A percentile compares a stretch with the other conserved stretches of the same genome.
Evolutionary conservation across 345 rosid species (phyloP).

Genomic region (Citrus sp.): DNA sequence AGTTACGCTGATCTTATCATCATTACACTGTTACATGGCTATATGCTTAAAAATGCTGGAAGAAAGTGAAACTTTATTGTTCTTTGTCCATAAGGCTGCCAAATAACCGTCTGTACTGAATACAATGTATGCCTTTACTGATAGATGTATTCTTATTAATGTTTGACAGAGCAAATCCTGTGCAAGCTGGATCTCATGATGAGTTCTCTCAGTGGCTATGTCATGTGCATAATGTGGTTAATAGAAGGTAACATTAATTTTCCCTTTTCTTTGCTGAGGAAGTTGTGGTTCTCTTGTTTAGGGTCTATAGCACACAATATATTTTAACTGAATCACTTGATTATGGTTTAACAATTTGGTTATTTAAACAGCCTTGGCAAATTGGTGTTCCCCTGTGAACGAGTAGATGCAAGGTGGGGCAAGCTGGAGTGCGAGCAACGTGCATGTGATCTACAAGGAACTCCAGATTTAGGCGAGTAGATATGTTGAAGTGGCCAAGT

Average conservation of each 20-base stretch:
- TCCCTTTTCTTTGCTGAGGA: neutral
- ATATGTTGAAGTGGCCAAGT: neutral
- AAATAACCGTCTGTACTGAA: neutral
- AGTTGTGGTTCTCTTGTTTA: neutral
- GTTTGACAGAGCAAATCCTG: constrained; percentile 70
- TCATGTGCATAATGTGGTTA: constrained; percentile 83
- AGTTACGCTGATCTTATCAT: neutral
- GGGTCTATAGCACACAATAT: neutral
- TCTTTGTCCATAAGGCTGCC: neutral
- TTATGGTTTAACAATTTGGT: neutral
- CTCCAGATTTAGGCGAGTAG: constrained; percentile 17
- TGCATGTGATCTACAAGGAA: constrained; percentile 78
- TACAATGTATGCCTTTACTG: neutral
- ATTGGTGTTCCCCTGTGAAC: constrained; percentile 65
- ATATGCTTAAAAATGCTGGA: neutral
- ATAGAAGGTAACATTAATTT: constrained; percentile 59
- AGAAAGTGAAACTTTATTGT: neutral
- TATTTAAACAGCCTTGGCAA: constrained; percentile 65
- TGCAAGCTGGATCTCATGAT: constrained; percentile 69
- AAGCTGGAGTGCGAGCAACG: constrained; percentile 91
- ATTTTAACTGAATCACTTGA: neutral
- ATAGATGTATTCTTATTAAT: constrained; percentile 10
- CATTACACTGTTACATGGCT: neutral
- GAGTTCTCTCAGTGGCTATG: constrained; percentile 95
- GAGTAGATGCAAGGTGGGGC: constrained; percentile 98